Base-by-base conservation (phyloP, 73 alveolate genomes). In the Paraurostyla sp. region DNA sequence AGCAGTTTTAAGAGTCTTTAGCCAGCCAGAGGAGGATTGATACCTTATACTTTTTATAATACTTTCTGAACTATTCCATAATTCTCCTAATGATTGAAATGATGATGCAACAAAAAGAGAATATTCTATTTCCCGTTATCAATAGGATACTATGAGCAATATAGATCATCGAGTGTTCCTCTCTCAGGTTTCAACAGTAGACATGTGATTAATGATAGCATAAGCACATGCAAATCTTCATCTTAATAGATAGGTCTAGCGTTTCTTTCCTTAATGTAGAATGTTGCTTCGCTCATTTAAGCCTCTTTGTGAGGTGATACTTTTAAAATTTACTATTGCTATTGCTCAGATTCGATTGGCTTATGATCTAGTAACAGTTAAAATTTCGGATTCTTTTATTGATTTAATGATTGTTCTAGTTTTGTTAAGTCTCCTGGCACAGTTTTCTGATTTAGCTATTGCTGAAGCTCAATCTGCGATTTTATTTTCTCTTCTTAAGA, bases 91-190 rank as follows among this genome's bases (percentile, higher is more conserved):
- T 98, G 96, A 91, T 98, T 98, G 33, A 98, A 84, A 93, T 98
- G 99, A 92, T 95, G 97, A 85, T 98, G 99, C 49, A 98, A 91
- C 38, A 97, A 88, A 86, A 75, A 97, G 58, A 98, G 88, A 0
- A 98, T 95, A 76, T 97, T 97, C 51, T 95, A 92, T 92, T 98
- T 98, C 58, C 98, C 99, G 82, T 96, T 94, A 60, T 96, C 96
- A 33, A 96, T 91, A 11, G 99, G 99, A 73, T 95, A 94, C 46
- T 96, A 95, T 51, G 98, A 90, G 76, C 99, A 98, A 90, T 98
- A 98, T 30, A 97, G 88, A 75, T 97, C 99, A 52, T 96, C 99
- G 29, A 98, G 87, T n/a, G 99, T 96, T 11, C 99, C 99, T 88
- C 99, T 89, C 20, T 97, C 76, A 27, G 99, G 99, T n/a, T 97